Base-by-base conservation (phyloP, 257 asterid genomes). In the Gardenia jasminoides region DNA sequence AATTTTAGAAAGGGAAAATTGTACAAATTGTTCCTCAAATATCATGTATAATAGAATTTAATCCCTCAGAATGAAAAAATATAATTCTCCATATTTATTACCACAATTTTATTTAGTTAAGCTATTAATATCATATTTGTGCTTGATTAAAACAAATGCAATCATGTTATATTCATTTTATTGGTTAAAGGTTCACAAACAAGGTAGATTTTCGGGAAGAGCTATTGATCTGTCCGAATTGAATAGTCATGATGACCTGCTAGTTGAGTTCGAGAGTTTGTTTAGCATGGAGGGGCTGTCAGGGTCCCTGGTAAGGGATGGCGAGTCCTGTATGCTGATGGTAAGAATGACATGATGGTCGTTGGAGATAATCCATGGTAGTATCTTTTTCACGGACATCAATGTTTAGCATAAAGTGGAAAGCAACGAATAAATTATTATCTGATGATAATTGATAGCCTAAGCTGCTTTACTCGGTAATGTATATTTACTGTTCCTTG, bases 291-390 rank as follows among this genome's bases (percentile, higher is more conserved):
- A 95, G 78, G 96, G 94, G 66, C 91, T 95, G 77, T 75, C 93
- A 86, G 80, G 54, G 92, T 93, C 83, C 96, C 94, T 7, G 85
- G 88, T 71, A 84, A 91, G 48, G 99, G 98, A 61, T 95, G 99
- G 99, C 92, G 93, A 61, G 85, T 95, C 75, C 80, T 95, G 88
- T 95, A 95, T 24, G 91, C 98, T 0, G 99, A 94, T 84, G 90
- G 98, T 74, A 98, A 94, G 82, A 94, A 90, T 72, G 98, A 94
- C 86, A 91, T 91, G 98, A 92, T 94, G 98, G 97, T 94, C 28
- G 98, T 91, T 24, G 98, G 98, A 20, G 98, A 94, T 61, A 98
- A 94, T 85, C 98, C 98, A 11, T 94, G 98, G 98, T 91, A 89
- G 98, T 89, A 70, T 78, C 28, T 10, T 61, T 82, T 72, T 69